These are phyloP conservation scores for Chiua virens DNA, from an alignment of 768 basidiomycete species.

Conservation along the genomic window DNA sequence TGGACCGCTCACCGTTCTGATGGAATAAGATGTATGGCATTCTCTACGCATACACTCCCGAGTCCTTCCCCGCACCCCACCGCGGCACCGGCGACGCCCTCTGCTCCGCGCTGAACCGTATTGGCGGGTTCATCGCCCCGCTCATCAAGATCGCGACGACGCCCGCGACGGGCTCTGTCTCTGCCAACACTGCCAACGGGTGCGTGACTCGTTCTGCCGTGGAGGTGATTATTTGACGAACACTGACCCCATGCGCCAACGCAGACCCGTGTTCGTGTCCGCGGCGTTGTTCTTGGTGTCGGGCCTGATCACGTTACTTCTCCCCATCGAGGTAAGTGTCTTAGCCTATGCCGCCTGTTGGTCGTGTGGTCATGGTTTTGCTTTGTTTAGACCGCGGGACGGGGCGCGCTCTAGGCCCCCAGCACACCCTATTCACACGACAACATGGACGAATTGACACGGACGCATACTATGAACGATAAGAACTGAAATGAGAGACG, in stretches of 20 bases:
- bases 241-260: background rate
- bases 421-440: too few species aligned
- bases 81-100: conserved; percentile 56
- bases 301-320: conserved; percentile 38
- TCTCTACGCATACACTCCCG: conserved; percentile 58
- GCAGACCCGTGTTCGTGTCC: conserved; percentile 48
- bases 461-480: too few species aligned
- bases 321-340: conserved; percentile 47
- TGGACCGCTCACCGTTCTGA: background rate
- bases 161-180: conserved; percentile 27
- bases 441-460: too few species aligned
- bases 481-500: too few species aligned
- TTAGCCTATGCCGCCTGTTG: too few species aligned
- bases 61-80: conserved; percentile 57
- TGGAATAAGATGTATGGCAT: conserved; percentile 47
- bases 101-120: conserved; percentile 47
- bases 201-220: conserved; percentile 14
- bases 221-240: background rate
- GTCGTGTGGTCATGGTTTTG: too few species aligned
- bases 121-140: conserved; percentile 48
- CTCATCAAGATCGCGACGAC: conserved; percentile 50
- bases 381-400: conserved; percentile 26
- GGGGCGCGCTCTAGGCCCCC: conserved; percentile 13
- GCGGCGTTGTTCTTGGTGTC: conserved; percentile 46
- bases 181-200: conserved; percentile 37